A percentile compares a stretch with the other conserved stretches of the same genome.
These are phyloP conservation scores for Tylopilus subfusipes DNA, from an alignment of 768 basidiomycete species.

Conservation along the genomic window DNA sequence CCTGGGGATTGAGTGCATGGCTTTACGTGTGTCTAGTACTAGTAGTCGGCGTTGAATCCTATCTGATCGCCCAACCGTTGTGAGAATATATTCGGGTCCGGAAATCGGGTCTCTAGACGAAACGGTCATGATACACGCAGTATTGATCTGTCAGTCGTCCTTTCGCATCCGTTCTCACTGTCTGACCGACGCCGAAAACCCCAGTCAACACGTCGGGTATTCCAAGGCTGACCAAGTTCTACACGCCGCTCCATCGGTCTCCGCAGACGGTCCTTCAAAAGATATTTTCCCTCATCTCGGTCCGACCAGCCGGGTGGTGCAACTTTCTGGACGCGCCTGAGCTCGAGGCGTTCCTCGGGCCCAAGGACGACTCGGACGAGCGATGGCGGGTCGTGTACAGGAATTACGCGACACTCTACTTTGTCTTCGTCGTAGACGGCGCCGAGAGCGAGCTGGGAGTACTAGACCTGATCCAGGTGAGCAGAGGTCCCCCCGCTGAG, in stretches of 20 bases:
- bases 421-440: slow-evolving; percentile 94
- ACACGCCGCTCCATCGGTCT: slow-evolving; percentile 64
- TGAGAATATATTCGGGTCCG: neutral
- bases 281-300: slow-evolving; percentile 85
- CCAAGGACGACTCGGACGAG: slow-evolving; percentile 48
- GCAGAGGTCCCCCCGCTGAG: slow-evolving; percentile 15
- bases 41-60: neutral
- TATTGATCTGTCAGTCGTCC: slow-evolving; percentile 68
- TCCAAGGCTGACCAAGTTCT: slow-evolving; percentile 83
- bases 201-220: slow-evolving; percentile 92
- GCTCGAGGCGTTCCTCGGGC: slow-evolving; percentile 68
- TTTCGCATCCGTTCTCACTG: slow-evolving; percentile 16
- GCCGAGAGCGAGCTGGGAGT: slow-evolving; percentile 97
- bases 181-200: slow-evolving; percentile 21
- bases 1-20: too few relatives aligned
- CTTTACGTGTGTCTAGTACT: neutral
- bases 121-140: slow-evolving; percentile 72
- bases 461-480: slow-evolving; percentile 92
- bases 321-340: slow-evolving; percentile 96
- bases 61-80: neutral
- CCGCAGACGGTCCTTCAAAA: slow-evolving; percentile 72
- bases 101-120: neutral
- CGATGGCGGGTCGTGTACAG: slow-evolving; percentile 88
- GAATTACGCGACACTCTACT: slow-evolving; percentile 94
- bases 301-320: slow-evolving; percentile 80